Evolutionary conservation across 345 rosid species (phyloP).

Genomic region (Eutrema heterophyllum): DNA sequence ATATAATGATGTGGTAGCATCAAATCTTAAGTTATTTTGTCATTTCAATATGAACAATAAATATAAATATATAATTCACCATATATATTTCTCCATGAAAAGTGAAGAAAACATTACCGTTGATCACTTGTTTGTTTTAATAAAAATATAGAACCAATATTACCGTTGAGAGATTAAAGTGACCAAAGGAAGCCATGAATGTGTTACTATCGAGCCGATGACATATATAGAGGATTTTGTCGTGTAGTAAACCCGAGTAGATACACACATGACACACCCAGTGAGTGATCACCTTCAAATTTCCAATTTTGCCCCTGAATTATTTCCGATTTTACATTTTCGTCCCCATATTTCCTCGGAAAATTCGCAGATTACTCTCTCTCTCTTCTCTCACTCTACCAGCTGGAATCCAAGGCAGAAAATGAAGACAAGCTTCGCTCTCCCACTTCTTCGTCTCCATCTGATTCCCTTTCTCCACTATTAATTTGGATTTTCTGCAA

Average conservation of each 20-base stretch:
- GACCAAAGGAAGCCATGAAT: slow-evolving; percentile 1
- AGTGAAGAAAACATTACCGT: not conserved
- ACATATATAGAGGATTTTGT: not conserved
- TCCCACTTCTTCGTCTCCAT: slow-evolving; percentile 2
- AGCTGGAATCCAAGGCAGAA: slow-evolving; percentile 32
- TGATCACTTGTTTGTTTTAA: not conserved
- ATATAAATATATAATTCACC: too few relatives aligned
- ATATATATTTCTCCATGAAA: too few relatives aligned
- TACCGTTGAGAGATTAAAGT: not conserved
- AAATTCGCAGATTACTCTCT: not conserved
- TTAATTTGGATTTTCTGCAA: slow-evolving; percentile 29
- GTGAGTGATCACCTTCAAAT: not conserved
- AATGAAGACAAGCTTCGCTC: slow-evolving; percentile 15
- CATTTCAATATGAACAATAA: too few relatives aligned
- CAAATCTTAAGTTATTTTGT: too few relatives aligned
- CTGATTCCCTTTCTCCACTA: not conserved
- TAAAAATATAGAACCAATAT: not conserved
- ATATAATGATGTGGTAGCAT: too few relatives aligned
- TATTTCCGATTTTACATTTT: not conserved
- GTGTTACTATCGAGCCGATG: not conserved
- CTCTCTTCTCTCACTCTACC: slow-evolving; percentile 23
- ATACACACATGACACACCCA: not conserved
- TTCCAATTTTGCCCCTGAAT: slow-evolving; percentile 4
- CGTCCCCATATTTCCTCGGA: slow-evolving; percentile 1
- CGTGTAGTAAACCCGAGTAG: slow-evolving; percentile 1